These are phyloP conservation scores for Diaporthe eres DNA, from an alignment of 2,329 filamentous ascomycete species.

Conservation along the genomic window DNA sequence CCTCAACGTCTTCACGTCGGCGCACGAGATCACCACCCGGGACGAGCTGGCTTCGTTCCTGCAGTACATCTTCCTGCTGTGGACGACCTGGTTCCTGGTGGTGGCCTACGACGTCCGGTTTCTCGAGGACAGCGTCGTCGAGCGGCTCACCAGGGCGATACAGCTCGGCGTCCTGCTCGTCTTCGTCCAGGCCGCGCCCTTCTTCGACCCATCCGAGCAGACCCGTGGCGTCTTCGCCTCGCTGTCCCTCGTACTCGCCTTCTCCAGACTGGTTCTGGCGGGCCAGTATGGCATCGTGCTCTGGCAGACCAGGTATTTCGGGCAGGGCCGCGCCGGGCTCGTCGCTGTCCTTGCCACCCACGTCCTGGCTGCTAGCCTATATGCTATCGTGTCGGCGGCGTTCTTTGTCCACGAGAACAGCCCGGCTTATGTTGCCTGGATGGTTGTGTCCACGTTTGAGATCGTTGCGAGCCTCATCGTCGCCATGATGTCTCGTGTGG, in stretches of 20 bases:
- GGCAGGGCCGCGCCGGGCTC: conserved; percentile 14
- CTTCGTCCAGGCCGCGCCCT: conserved; percentile 25
- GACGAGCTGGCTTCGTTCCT: conserved; percentile 29
- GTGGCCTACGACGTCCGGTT: conserved; percentile 21
- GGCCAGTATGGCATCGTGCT: conserved; percentile 30
- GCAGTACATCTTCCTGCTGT: conserved; percentile 27
- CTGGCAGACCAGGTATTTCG: conserved; percentile 20
- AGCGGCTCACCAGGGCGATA: conserved; percentile 23
- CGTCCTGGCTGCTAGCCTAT: conserved; percentile 9
- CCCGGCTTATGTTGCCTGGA: conserved; percentile 27
- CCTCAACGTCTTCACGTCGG: conserved; percentile 30
- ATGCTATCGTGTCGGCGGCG: conserved; percentile 16
- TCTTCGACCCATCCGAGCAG: conserved; percentile 14
- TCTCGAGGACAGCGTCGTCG: conserved; percentile 31
- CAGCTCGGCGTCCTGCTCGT: conserved; percentile 21
- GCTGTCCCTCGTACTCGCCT: conserved; percentile 2
- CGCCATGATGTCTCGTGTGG: conserved; percentile 19
- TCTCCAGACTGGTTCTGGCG: conserved; percentile 30
- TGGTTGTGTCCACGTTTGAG: conserved; percentile 24
- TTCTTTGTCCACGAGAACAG: conserved; percentile 22
- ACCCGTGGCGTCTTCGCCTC: conserved; percentile 23
- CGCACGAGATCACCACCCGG: conserved; percentile 22
- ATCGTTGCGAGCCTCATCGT: conserved; percentile 19
- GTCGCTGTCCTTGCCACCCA: conserved; percentile 15
- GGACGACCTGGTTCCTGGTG: conserved; percentile 32